phyloP scores from a whole-genome alignment of 495 filamentous ascomycete genomes.

The Choiromyces venosus region DNA sequence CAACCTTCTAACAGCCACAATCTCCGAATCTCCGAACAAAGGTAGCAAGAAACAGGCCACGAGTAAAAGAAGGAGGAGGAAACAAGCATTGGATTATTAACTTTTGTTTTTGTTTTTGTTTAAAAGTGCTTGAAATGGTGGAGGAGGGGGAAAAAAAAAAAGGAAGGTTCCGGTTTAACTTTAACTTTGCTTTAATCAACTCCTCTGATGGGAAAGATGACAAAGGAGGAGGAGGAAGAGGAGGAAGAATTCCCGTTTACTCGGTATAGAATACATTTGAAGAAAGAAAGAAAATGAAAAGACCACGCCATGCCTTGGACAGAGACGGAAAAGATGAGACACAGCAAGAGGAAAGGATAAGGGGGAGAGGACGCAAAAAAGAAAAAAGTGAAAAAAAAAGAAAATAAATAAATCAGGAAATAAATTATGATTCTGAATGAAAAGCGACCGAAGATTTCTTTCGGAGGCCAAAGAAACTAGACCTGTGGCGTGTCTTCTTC shows the following conservation, averaged over 20 bases:
- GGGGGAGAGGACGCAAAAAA: background rate
- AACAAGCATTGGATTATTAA: background rate
- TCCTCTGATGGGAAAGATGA: background rate
- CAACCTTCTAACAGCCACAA: background rate
- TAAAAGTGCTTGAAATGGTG: background rate
- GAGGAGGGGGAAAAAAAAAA: background rate
- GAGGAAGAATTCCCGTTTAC: conserved; percentile 30
- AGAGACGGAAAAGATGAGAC: conserved; percentile 12
- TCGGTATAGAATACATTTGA: conserved; percentile 8
- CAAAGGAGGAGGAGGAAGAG: background rate
- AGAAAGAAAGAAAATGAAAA: conserved; percentile 1
- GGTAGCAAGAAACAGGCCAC: background rate
- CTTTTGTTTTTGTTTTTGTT: background rate
- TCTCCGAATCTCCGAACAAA: background rate
- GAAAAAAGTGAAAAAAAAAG: conserved; percentile 9
- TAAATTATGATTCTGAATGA: conserved; percentile 12
- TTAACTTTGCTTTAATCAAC: background rate
- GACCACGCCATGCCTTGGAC: conserved; percentile 12
- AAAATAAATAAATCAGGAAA: background rate
- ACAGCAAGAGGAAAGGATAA: conserved; percentile 6
- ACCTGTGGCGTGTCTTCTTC: conserved; percentile 24
- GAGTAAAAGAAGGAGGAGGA: background rate
- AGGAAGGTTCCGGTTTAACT: background rate
- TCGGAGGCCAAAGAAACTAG: conserved; percentile 39
- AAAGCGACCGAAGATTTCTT: conserved; percentile 33